A percentile compares a stretch with the other conserved stretches of the same genome.
These are phyloP conservation scores for Acrocalymma vagum DNA, from an alignment of 2,329 filamentous ascomycete genomes.

Conservation along the genomic window DNA sequence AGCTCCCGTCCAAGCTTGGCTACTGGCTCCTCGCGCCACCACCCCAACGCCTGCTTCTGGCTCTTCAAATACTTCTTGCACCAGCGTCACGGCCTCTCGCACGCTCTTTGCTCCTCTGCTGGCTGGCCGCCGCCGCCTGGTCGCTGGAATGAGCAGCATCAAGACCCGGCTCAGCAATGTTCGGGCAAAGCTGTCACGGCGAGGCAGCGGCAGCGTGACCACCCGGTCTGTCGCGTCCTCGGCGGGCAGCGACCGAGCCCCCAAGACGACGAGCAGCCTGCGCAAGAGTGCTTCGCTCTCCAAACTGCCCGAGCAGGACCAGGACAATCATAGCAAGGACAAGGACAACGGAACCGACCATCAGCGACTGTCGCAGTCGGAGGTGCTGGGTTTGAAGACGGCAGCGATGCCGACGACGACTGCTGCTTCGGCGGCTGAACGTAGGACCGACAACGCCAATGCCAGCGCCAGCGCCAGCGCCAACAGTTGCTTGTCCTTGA, in stretches of 20 bases:
- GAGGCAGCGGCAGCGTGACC: constrained; percentile 26
- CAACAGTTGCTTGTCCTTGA: constrained; percentile 21
- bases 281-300: constrained; percentile 40
- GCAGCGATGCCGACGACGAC: constrained; percentile 9
- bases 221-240: constrained; percentile 34
- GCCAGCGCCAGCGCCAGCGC: constrained; percentile 12
- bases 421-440: background rate
- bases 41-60: constrained; percentile 4
- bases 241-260: constrained; percentile 31
- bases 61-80: background rate
- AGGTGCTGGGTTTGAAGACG: constrained; percentile 25
- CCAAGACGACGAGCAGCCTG: constrained; percentile 22
- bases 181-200: constrained; percentile 38
- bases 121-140: constrained; percentile 28
- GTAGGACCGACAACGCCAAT: no score
- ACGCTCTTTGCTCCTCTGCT: constrained; percentile 16
- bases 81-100: background rate
- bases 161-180: constrained; percentile 43
- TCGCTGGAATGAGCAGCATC: constrained; percentile 43
- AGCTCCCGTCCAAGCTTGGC: constrained; percentile 7
- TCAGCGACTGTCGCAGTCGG: constrained; percentile 33
- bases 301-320: constrained; percentile 35
- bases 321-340: constrained; percentile 13
- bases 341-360: constrained; percentile 11
- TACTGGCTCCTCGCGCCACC: background rate